A percentile compares a stretch with the other conserved stretches of the same genome.
These are phyloP conservation scores for Sorghum bicolor DNA, from an alignment of 176 grass and related monocot genomes.

Conservation along the genomic window DNA sequence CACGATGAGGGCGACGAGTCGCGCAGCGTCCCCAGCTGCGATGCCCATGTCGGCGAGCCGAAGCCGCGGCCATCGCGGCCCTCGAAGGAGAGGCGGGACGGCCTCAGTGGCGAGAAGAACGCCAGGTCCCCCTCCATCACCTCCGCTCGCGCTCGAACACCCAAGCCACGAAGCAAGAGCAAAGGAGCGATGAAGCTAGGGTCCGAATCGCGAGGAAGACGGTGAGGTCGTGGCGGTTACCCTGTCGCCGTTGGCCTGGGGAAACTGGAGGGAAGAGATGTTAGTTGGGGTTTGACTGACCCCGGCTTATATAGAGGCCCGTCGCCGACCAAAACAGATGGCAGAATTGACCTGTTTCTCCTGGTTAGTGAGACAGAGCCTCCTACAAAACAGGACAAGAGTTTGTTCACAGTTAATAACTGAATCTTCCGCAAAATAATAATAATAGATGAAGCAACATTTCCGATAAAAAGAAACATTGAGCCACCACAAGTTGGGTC, in stretches of 20 bases:
- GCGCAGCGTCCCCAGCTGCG: not conserved
- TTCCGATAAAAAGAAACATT: not conserved
- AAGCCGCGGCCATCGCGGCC: not conserved
- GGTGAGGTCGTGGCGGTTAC: conserved; percentile 27
- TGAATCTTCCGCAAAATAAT: not conserved
- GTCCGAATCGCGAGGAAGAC: conserved; percentile 28
- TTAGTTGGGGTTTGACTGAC: conserved; percentile 28
- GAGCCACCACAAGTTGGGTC: not conserved
- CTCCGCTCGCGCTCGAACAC: conserved; percentile 15
- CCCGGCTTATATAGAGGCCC: conserved; percentile 29
- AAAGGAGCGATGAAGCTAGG: conserved; percentile 38
- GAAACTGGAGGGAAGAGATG: conserved; percentile 44
- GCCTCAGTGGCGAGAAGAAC: not conserved
- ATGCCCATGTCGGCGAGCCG: not conserved
- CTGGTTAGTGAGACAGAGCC: not conserved
- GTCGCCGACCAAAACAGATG: not conserved
- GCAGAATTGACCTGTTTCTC: not conserved
- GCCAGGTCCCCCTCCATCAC: conserved; percentile 37
- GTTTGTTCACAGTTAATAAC: not conserved
- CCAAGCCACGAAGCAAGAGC: conserved; percentile 19
- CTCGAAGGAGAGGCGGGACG: conserved; percentile 17
- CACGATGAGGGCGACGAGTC: conserved; percentile 30
- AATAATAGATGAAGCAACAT: not conserved
- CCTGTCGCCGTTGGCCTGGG: not conserved
- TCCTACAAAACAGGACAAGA: not conserved